Evolutionary conservation across 352 stramenopile species (phyloP), one percentile per base, ranked within the genome.

Genomic region (Globisporangium cylindrosporum): DNA sequence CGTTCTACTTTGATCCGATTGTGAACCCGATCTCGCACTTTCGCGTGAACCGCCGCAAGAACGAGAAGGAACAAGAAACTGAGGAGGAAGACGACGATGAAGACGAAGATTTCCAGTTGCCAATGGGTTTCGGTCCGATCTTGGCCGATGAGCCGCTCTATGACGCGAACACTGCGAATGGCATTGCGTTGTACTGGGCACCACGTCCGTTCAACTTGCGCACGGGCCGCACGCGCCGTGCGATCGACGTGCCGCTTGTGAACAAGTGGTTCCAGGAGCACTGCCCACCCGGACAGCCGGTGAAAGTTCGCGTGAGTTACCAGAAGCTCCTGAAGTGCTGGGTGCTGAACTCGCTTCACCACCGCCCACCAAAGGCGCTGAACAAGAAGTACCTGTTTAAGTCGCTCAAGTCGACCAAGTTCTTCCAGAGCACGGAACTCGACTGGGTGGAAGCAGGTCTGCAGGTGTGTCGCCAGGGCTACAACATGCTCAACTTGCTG

Each of bases 271-370:
- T 98, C 76, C 93, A 98, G 73, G 98, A 99, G 77, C 96, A 99
- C 71, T 98, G 98, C 62, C 97, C 97, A 0, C 90, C 92, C 25
- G 97, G 98, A n/a, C 98, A 99, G 71, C 98, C 98, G 5, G 97
- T 98, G 24, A 99, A 99, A 83, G 98, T 99, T 65, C 92, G 97
- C 59, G 98, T 99, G 24, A 99, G 94, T 58, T 99, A 99, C 78
- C 98, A 99, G 82, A 99, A 99, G 74, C 84, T 99, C 20, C 81
- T 99, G 1, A 99, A 99, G 80, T 98, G 95, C 75, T 99, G 97
- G 97, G 98, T 99, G 34, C 74, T 99, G 4, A 99, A 99, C 85
- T 91, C 99, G 64, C 76, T 99, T 5, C 97, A 99, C 73, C 88
- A 96, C 55, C 95, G 89, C 22, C 78, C 87, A 20, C 89, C 87